These are phyloP conservation scores for Aureobasidium zeae DNA, from an alignment of 2,329 filamentous ascomycete species.

Conservation along the genomic window DNA sequence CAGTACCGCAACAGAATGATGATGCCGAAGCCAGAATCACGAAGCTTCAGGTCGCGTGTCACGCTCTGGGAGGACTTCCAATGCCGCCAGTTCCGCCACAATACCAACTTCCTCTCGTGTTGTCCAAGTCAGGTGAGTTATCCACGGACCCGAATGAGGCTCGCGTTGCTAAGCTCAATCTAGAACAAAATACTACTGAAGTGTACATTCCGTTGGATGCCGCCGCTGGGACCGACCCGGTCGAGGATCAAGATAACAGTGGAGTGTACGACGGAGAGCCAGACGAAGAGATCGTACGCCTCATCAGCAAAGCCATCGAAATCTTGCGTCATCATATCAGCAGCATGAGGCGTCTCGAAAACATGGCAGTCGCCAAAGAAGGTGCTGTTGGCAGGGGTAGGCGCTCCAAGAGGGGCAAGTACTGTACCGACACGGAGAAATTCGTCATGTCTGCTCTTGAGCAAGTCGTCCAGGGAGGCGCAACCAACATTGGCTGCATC, in stretches of 20 bases:
- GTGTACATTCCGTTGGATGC: slow-evolving; percentile 10
- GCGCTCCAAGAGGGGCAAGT: not conserved
- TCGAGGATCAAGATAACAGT: not conserved
- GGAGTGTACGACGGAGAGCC: slow-evolving; percentile 4
- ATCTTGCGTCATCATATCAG: slow-evolving; percentile 11
- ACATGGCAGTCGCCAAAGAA: not conserved
- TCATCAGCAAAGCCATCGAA: slow-evolving; percentile 16
- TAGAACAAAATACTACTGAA: too few species aligned
- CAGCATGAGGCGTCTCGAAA: not conserved
- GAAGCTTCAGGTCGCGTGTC: slow-evolving; percentile 15
- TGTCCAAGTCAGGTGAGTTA: not conserved
- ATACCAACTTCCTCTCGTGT: not conserved
- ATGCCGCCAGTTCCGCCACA: not conserved
- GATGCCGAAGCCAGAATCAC: slow-evolving; percentile 7
- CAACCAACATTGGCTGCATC: slow-evolving; percentile 17
- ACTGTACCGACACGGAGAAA: slow-evolving; percentile 2
- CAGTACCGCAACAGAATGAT: slow-evolving; percentile 6
- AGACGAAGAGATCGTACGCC: slow-evolving; percentile 13
- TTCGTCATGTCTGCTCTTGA: slow-evolving; percentile 11
- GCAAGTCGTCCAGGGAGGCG: slow-evolving; percentile 8
- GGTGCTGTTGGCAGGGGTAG: not conserved
- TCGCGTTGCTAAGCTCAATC: too few species aligned
- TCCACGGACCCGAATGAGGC: too few species aligned
- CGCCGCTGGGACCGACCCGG: slow-evolving; percentile 4
- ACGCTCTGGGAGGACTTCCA: slow-evolving; percentile 11